These are phyloP conservation scores for Endoconidiophora polonica DNA, from an alignment of 2,329 filamentous ascomycete species.

Conservation along the genomic window DNA sequence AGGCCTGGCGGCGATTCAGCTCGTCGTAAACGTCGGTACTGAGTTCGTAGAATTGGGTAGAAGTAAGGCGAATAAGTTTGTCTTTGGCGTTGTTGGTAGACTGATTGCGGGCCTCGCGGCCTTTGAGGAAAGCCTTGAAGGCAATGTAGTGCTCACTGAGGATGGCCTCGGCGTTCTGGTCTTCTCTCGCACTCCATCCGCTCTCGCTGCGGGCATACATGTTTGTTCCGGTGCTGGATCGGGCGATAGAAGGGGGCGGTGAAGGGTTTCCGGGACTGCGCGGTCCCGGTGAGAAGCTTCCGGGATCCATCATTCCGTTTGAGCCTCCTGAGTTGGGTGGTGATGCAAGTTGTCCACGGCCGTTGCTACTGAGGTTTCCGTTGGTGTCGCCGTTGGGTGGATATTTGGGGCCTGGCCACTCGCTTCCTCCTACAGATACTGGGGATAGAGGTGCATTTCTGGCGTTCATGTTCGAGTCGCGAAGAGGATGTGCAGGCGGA, in stretches of 20 bases:
- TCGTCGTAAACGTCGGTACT: conserved; percentile 98
- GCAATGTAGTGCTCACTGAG: conserved; percentile 69
- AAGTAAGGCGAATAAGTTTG: conserved; percentile 77
- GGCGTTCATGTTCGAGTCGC: conserved; percentile 42
- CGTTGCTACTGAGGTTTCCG: conserved; percentile 35
- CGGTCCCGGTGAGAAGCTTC: conserved; percentile 36
- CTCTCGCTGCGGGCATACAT: conserved; percentile 52
- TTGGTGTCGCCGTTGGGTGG: conserved; percentile 27
- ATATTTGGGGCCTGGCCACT: conserved; percentile 62
- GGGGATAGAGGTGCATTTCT: conserved; percentile 66
- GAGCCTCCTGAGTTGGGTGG: conserved; percentile 52
- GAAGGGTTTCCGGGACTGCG: conserved; percentile 51
- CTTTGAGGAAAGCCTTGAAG: conserved; percentile 59
- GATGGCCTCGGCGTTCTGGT: conserved; percentile 40
- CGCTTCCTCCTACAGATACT: conserved; percentile 66
- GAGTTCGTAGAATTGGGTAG: conserved; percentile 90
- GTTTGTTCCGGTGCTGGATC: conserved; percentile 66
- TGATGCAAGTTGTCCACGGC: conserved; percentile 45
- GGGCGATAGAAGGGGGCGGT: conserved; percentile 72
- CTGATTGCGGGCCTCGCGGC: conserved; percentile 52
- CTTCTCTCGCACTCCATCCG: conserved; percentile 40
- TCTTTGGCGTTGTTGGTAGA: conserved; percentile 82
- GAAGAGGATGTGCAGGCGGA: neutral
- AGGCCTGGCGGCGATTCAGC: conserved; percentile 67
- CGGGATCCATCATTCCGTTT: conserved; percentile 43